Evolutionary conservation across 352 stramenopile genomes (phyloP).

Genomic region (Globisporangium iwayamae): DNA sequence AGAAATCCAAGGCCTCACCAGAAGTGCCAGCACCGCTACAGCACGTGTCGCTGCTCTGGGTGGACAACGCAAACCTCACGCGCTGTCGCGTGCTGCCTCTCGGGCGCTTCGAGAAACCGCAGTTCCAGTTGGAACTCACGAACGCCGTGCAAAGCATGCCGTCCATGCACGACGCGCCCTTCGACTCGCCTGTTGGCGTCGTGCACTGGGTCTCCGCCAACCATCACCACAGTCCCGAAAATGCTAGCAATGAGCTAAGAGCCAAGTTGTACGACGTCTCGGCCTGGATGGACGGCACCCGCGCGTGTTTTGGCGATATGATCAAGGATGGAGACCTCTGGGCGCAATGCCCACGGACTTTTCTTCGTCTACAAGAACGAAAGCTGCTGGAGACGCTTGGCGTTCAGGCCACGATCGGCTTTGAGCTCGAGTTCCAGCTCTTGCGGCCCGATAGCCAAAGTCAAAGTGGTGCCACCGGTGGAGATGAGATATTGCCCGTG

Average conservation of each 20-base stretch:
- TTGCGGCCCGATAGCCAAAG: slow-evolving; percentile 2
- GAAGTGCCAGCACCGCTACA: not conserved
- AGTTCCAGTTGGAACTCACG: slow-evolving; percentile 23
- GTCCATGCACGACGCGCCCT: slow-evolving; percentile 19
- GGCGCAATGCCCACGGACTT: slow-evolving; percentile 25
- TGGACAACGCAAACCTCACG: slow-evolving; percentile 27
- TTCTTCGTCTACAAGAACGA: slow-evolving; percentile 20
- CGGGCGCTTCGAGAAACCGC: not conserved
- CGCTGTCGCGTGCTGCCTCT: slow-evolving; percentile 24
- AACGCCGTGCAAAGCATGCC: slow-evolving; percentile 23
- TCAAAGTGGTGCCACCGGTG: not conserved
- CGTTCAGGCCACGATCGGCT: slow-evolving; percentile 19
- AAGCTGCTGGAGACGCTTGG: slow-evolving; percentile 1
- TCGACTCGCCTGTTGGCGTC: slow-evolving; percentile 22
- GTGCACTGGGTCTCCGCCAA: slow-evolving; percentile 10
- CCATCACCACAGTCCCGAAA: not conserved
- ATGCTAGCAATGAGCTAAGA: not conserved
- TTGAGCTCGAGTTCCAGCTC: slow-evolving; percentile 33
- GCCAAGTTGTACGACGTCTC: slow-evolving; percentile 11
- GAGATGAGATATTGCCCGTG: slow-evolving; percentile 9
- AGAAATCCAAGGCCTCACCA: not conserved
- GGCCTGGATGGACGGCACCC: slow-evolving; percentile 16
- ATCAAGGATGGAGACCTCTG: slow-evolving; percentile 14
- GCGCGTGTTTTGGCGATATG: slow-evolving; percentile 29
- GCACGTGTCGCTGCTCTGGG: slow-evolving; percentile 20